Evolutionary conservation across 192 early-diverging fungal genomes (phyloP), one percentile per base, ranked within the genome.

Genomic region (Podila epigama): DNA sequence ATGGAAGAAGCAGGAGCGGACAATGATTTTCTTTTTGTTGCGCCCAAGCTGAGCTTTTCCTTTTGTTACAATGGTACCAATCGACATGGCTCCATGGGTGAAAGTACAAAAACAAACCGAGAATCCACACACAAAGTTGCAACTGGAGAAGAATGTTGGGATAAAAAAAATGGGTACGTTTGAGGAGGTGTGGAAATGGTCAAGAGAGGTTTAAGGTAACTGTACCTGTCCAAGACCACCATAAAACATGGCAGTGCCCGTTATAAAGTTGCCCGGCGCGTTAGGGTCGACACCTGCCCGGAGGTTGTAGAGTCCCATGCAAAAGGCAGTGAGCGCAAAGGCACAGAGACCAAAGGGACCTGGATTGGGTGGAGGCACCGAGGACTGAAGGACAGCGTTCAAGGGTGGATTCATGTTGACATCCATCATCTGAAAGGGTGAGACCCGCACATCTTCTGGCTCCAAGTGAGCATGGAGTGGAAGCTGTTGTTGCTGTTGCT

Each of bases 271-370:
- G 60, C 56, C 66, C 15, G 73, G 73, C 1, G 66, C 55, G 16
- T 68, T 57, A n/a, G 59, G 35, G 7, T 36, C 27, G 29, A 68
- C 37, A 15, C 66, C 73, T 4, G 73, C 66, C 4, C 61, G 61
- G 48, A 77, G 33, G 59, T 77, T 77, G 29, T 68, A 77, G 11
- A 77, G 56, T 27, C 73, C 73, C 66, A 77, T 68, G 31, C 66
- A 77, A 27, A 77, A 77, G 28, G 73, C 65, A 32, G 73, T 77
- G 42, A 77, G n/a, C 1, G 73, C 60, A 68, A 77, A 77, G 37
- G 73, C 73, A 27, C 66, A 77, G 51, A 77, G 73, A 36, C 73
- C 73, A 53, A 77, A 77, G 12, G 73, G 73, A 4, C 66, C 66
- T 5, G 73, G 66, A 39, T 77, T 77, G 35, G 66, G 60, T 2